Evolutionary conservation across 1,284 basidiomycete genomes (phyloP), one percentile per base, ranked within the genome.

Genomic region (Lignosus rhinocerotis): DNA sequence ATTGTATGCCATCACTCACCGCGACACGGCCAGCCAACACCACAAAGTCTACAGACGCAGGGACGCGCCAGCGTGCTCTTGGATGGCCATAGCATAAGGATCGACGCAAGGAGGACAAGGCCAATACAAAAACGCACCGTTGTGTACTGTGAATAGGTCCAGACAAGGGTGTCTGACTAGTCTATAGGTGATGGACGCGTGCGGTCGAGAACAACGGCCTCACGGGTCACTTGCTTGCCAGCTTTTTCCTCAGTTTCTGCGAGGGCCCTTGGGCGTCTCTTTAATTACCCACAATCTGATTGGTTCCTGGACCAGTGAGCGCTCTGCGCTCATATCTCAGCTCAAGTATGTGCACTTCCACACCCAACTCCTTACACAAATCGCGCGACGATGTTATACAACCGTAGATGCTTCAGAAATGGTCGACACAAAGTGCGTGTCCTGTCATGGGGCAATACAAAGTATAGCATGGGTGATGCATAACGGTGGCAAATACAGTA

Each of bases 1-100:
- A 2, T 9, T 17, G 2, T n/a, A 10, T 7, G n/a, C 14, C n/a
- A 49, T 16, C 16, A 69, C 82, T 57, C 73, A 86, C 85, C 84
- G 82, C 80, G 79, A 78, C 61, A 56, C 65, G 59, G 62, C 61
- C 61, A 62, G 46, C 58, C 56, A 66, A 59, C 56, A 61, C 60
- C 45, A 53, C 55, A 56, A 43, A 56, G 53, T 57, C 30, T 43
- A 56, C 38, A 51, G 51, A 60, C 59, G 56, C 63, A 44, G 43
- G 49, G 51, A 61, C 59, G 59, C 60, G 63, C 63, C 63, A 64
- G 58, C 63, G 63, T 64, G 54, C 59, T 54, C 46, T 46, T 53
- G 46, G 44, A 11, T 25, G 36, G 31, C 14, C 10, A 7, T 25
- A 12, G n/a, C 21, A 16, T 38, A 41, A 55, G 45, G 53, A 44